Conservation (phyloP, 2,329 filamentous ascomycete genomes). For the Apiospora marii region DNA sequence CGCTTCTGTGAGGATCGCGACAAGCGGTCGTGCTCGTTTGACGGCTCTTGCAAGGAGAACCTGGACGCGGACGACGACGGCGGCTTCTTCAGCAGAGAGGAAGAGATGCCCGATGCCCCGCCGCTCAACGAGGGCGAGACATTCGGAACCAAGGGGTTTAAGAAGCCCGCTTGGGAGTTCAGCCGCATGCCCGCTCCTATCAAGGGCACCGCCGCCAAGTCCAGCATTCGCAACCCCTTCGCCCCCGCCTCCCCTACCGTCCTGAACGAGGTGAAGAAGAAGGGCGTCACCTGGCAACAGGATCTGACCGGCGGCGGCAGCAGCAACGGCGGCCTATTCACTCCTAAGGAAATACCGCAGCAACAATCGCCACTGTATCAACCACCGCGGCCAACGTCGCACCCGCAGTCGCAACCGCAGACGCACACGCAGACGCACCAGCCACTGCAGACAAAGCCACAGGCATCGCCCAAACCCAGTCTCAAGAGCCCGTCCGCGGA, state of each 20-base stretch:
- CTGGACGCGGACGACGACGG: not conserved
- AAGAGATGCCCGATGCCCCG: not conserved
- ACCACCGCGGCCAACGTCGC: no score
- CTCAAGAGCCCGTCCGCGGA: not conserved
- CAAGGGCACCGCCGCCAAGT: no score
- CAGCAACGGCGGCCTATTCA: not conserved
- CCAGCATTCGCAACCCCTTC: not conserved
- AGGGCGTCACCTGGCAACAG: not conserved
- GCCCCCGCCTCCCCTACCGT: not conserved
- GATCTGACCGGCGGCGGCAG: not conserved
- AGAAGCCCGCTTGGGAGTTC: conserved; percentile 9
- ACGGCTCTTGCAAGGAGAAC: not conserved
- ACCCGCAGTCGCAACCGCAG: not conserved
- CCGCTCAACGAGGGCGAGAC: not conserved
- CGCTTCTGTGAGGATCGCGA: not conserved
- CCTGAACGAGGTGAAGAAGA: not conserved
- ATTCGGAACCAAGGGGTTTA: conserved; percentile 1
- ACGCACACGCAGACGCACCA: not conserved
- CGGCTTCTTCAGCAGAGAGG: not conserved
- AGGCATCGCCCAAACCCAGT: not conserved
- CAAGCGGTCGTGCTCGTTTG: not conserved
- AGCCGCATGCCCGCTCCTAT: not conserved
- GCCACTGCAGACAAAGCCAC: not conserved
- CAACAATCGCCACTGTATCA: not conserved
- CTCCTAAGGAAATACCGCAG: not conserved